Evolutionary conservation across 1,139 yeast genomes (phyloP).

Genomic region (Yamadazyma pseudoaaseri): DNA sequence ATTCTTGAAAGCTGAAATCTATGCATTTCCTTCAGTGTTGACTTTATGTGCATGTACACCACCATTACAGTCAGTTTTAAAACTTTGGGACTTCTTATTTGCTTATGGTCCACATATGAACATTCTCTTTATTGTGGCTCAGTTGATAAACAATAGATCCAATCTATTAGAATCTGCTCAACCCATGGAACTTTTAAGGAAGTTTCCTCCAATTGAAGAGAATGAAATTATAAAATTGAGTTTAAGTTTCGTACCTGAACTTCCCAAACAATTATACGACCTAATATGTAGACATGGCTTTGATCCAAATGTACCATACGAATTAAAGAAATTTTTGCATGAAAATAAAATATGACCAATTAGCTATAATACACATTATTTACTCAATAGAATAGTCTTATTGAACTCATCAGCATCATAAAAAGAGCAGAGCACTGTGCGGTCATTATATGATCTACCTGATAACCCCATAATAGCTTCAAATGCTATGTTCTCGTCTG

Average conservation of each 20-base stretch:
- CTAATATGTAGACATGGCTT: slow-evolving; percentile 70
- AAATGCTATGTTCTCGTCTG: slow-evolving; percentile 48
- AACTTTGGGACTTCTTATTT: slow-evolving; percentile 86
- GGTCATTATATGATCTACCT: slow-evolving; percentile 67
- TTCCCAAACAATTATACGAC: slow-evolving; percentile 69
- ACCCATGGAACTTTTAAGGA: slow-evolving; percentile 76
- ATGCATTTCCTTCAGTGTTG: slow-evolving; percentile 85
- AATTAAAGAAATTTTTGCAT: slow-evolving; percentile 25
- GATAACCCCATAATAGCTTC: slow-evolving; percentile 62
- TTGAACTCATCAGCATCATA: slow-evolving; percentile 57
- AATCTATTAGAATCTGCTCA: slow-evolving; percentile 53
- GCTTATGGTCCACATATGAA: slow-evolving; percentile 93
- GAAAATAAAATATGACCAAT: not conserved
- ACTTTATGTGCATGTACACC: slow-evolving; percentile 92
- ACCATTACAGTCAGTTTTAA: slow-evolving; percentile 70
- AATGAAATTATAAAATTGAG: slow-evolving; percentile 76
- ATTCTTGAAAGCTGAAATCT: slow-evolving; percentile 75
- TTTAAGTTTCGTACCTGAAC: slow-evolving; percentile 73
- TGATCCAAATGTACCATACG: slow-evolving; percentile 49
- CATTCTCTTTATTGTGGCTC: slow-evolving; percentile 81
- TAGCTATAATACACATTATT: slow-evolving; percentile 2
- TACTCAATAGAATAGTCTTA: slow-evolving; percentile 7
- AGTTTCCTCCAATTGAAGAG: slow-evolving; percentile 71
- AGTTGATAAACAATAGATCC: slow-evolving; percentile 67
- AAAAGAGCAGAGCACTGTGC: slow-evolving; percentile 68